Conservation (phyloP, 306 rosid genomes). For the Corylus avellana region DNA sequence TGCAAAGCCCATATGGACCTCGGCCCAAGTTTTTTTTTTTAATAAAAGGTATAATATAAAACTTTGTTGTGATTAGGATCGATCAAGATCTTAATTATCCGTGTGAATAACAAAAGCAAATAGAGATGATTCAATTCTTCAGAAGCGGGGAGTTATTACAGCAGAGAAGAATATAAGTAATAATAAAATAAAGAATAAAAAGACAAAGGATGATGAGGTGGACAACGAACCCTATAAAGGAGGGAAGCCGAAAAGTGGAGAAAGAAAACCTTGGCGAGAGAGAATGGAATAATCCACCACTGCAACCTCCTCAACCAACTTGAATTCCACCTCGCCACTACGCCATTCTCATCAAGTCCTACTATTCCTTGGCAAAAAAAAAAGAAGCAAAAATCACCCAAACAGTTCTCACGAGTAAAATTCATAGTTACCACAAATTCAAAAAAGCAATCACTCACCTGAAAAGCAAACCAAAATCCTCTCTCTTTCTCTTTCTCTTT, state of each 20-base stretch:
- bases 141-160: slow-evolving; percentile 3
- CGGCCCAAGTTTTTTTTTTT: too few species aligned
- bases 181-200: not conserved
- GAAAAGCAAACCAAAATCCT: slow-evolving; percentile 30
- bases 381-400: not conserved
- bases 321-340: not conserved
- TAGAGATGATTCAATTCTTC: slow-evolving; percentile 22
- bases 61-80: too few species aligned
- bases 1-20: too few species aligned
- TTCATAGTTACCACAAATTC: not conserved
- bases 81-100: not conserved
- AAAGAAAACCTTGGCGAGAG: slow-evolving; percentile 57
- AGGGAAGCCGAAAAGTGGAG: slow-evolving; percentile 34
- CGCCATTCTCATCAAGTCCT: not conserved
- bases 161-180: not conserved
- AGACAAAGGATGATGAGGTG: slow-evolving; percentile 25
- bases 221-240: slow-evolving; percentile 44
- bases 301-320: slow-evolving; percentile 22
- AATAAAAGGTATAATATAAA: too few species aligned
- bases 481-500: not conserved
- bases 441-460: slow-evolving; percentile 3
- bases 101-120: not conserved
- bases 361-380: not conserved
- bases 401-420: not conserved
- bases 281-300: slow-evolving; percentile 71